A percentile compares a stretch with the other conserved stretches of the same genome.
Conservation (phyloP, 805 yeast genomes). For the Cyberlindnera samutprakarnensis region DNA sequence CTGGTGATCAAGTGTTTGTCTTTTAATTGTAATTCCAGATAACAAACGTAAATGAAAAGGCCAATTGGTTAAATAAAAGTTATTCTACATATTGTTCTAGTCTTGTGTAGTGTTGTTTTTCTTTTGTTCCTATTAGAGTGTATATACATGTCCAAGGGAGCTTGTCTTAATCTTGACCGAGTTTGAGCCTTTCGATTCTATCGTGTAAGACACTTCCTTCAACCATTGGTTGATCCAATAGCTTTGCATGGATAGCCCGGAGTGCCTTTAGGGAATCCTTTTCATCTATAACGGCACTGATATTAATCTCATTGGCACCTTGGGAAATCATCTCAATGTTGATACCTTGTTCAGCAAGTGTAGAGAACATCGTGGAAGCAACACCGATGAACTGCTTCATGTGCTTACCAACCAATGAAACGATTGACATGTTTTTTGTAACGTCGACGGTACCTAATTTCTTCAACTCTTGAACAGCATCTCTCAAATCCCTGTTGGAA, state of each 20-base stretch:
- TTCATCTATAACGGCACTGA: conserved; percentile 88
- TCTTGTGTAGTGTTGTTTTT: conserved; percentile 1
- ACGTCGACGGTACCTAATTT: conserved; percentile 85
- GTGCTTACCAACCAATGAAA: conserved; percentile 92
- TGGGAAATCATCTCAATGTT: conserved; percentile 98
- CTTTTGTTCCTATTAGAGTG: neutral
- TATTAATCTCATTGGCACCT: conserved; percentile 97
- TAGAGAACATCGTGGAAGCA: conserved; percentile 95
- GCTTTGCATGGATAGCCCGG: conserved; percentile 71
- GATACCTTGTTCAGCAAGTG: conserved; percentile 83
- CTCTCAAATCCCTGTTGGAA: conserved; percentile 42
- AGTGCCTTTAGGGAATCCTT: conserved; percentile 79
- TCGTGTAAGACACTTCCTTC: conserved; percentile 27
- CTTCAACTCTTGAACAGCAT: conserved; percentile 72
- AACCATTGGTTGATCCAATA: conserved; percentile 43
- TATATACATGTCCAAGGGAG: neutral
- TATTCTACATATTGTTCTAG: too few species aligned
- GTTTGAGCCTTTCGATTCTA: conserved; percentile 37
- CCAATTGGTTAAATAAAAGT: too few species aligned
- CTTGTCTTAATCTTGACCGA: conserved; percentile 14
- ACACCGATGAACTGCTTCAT: conserved; percentile 96
- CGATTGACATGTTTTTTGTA: conserved; percentile 80
- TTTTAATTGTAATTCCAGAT: too few species aligned
- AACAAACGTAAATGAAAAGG: too few species aligned
- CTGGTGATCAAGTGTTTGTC: conserved; percentile 85